Evolutionary conservation across 768 basidiomycete genomes (phyloP), one percentile per base, ranked within the genome.

Genomic region (Clitopilus hobsonii): DNA sequence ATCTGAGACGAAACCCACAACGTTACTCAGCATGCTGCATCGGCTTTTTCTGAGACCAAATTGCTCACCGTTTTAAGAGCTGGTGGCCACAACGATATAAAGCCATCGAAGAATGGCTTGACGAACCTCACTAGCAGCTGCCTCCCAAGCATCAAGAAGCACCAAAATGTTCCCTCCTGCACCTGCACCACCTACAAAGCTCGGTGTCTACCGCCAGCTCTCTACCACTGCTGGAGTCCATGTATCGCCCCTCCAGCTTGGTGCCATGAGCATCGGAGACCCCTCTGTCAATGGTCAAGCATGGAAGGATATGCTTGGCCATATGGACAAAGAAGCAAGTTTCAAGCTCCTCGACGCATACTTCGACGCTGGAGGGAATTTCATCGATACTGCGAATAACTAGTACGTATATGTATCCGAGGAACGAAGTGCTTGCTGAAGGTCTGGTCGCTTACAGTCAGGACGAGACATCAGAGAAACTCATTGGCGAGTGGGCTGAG

Each of bases 401-500:
- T 75, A 74, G 61, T 69, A 63, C 52, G 66, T 55, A 22, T 38
- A 11, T 7, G 27, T 51, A 23, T 13, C 16, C 14, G 14, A 11
- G 25, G 13, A n/a, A 30, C 6, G 14, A 30, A 7, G 14, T 7
- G 7, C 7, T 30, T 30, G 26, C 26, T 45, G 14, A 26, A 18
- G 22, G 26, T 23, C 10, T n/a, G 41, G 5, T 26, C 29, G 6
- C 13, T 32, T 24, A 26, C 41, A 72, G 71, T 51, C 73, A 76
- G 56, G 65, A 75, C 45, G 75, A 70, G 38, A 65, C 67, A 22
- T 71, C 69, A 1, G 78, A 80, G 61, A 59, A 66, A 56, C 72
- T 76, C 57, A 69, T 80, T 18, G 79, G 78, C 0, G 76, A 80
- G 60, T 80, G 78, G 79, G 72, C 71, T 48, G 68, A 74, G 54